Evolutionary conservation across 345 rosid species (phyloP), one percentile per base, ranked within the genome.

Genomic region (Aegle marmelos): DNA sequence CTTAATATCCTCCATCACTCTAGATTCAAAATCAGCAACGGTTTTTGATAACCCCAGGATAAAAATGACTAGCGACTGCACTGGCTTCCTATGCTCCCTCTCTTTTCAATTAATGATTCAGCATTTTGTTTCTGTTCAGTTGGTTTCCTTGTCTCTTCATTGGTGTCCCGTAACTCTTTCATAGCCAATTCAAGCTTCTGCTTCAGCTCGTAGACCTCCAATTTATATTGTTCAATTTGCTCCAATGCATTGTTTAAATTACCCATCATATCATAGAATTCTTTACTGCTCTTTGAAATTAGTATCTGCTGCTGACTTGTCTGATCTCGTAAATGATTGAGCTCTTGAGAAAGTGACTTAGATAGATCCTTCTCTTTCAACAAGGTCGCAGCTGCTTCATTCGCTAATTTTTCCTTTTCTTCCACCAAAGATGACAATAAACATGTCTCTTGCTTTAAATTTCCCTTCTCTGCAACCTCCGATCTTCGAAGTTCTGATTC

Each of bases 1-100:
- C 70, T 75, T 39, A 50, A 82, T 83, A 83, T 83, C 84, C 64
- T 83, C 85, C 10, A 75, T 71, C 58, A 91, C 77, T 81, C 82
- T 83, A 39, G 62, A 48, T 84, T 93, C 94, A 57, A 91, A 86
- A 78, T 72, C 79, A 74, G 76, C 76, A 70, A 88, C 53, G 34
- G 76, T 68, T 79, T 81, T 64, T 31, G 81, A 77, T 48, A 95
- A 78, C 66, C 80, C 82, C 27, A 75, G 68, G 28, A 90, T 79
- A 76, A 86, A 69, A 63, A 61, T 30, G 69, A 76, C 67, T n/a
- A 79, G 57, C 53, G 86, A 88, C 56, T 83, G 82, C 83, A 91
- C 76, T 72, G 86, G 89, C 80, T 87, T 83, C 79, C 72, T 82
- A 17, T 83, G 72, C 76, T 70, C 81, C 73, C 68, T 87, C 74